Evolutionary conservation across 768 basidiomycete species (phyloP).

Genomic region (Cystobasidium ongulense): DNA sequence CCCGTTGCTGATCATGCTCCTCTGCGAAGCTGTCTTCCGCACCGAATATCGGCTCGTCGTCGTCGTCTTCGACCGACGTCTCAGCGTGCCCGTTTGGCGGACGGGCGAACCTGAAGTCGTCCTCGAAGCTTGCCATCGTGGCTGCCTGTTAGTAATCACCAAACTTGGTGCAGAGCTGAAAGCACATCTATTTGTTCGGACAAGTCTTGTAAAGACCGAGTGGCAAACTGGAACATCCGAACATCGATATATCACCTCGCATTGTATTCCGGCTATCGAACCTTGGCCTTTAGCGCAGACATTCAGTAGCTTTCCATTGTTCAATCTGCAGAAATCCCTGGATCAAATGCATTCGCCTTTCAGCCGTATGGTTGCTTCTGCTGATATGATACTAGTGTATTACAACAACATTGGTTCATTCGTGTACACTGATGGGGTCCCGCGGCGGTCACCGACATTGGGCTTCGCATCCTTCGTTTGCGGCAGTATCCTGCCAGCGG

Average conservation of each 20-base stretch:
- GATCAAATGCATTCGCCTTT: too few relatives aligned
- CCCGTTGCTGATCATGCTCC: background rate
- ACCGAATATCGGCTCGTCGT: slow-evolving; percentile 24
- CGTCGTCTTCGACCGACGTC: background rate
- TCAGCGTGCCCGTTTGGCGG: background rate
- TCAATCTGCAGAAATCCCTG: too few relatives aligned
- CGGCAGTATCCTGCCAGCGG: too few relatives aligned
- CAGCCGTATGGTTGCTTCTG: background rate
- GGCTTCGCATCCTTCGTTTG: too few relatives aligned
- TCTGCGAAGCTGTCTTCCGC: background rate
- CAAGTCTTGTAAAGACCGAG: background rate
- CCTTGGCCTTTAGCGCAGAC: too few relatives aligned
- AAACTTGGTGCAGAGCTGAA: background rate
- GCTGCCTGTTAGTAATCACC: background rate
- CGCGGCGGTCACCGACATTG: too few relatives aligned
- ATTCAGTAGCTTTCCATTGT: too few relatives aligned
- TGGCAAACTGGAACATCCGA: background rate
- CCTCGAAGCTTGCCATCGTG: slow-evolving; percentile 1
- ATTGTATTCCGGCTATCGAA: background rate
- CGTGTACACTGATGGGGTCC: too few relatives aligned
- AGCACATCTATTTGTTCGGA: background rate
- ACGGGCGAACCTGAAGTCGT: slow-evolving; percentile 6
- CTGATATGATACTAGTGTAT: background rate
- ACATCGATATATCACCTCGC: background rate
- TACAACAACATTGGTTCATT: background rate